These are phyloP conservation scores for Phanerodontia chrysosporium DNA, from an alignment of 768 basidiomycete species.

Conservation along the genomic window DNA sequence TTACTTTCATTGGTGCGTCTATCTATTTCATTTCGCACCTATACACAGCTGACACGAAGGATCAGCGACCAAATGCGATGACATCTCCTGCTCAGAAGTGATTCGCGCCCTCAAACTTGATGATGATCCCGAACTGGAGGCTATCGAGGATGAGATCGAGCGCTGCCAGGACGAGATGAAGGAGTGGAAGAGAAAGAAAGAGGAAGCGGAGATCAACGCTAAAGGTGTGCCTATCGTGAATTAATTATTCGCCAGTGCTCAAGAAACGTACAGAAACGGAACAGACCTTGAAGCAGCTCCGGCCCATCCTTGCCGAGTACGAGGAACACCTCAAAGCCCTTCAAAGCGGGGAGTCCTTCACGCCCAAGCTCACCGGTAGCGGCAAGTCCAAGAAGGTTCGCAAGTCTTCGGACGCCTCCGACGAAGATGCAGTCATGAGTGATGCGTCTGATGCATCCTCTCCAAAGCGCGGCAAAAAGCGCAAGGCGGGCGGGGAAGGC, in stretches of 20 bases:
- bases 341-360: constrained; percentile 40
- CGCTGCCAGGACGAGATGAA: constrained; percentile 30
- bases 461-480: constrained; percentile 35
- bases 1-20: constrained; percentile 54
- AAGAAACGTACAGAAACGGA: constrained; percentile 32
- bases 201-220: constrained; percentile 30
- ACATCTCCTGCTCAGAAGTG: constrained; percentile 57
- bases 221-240: constrained; percentile 35
- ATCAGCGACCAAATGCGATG: constrained; percentile 58
- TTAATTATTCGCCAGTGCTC: neutral
- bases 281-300: constrained; percentile 33
- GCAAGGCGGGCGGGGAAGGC: constrained; percentile 41
- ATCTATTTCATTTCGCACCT: neutral
- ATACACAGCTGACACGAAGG: neutral
- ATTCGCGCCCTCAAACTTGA: constrained; percentile 46
- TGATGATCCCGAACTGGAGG: constrained; percentile 48
- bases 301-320: constrained; percentile 36
- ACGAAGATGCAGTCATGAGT: neutral
- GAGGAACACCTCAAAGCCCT: constrained; percentile 44
- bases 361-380: constrained; percentile 34
- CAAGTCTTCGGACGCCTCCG: constrained; percentile 16
- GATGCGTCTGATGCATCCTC: neutral
- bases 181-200: constrained; percentile 39
- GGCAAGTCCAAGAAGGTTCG: constrained; percentile 8
- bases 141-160: constrained; percentile 44